These are phyloP conservation scores for Metschnikowia anglica DNA, from an alignment of 805 yeast species.

Conservation along the genomic window DNA sequence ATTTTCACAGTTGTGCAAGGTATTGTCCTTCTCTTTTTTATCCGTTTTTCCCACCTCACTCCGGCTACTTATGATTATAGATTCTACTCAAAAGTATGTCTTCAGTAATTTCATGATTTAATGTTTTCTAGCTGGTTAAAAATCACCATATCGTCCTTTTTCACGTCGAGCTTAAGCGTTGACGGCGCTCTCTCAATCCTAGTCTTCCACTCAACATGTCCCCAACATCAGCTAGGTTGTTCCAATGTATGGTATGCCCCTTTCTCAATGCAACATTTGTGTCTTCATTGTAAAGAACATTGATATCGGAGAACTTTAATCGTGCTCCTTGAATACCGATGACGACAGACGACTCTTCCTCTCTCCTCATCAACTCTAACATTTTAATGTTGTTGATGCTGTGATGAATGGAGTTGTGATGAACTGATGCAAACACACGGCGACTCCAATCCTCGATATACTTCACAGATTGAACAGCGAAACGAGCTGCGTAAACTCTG, in stretches of 20 bases:
- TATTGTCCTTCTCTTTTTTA: too few species aligned
- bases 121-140: neutral
- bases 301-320: conserved; percentile 56
- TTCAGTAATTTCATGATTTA: too few species aligned
- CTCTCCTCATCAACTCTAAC: conserved; percentile 20
- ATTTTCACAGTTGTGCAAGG: too few species aligned
- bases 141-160: neutral
- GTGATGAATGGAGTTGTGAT: conserved; percentile 21
- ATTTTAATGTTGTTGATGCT: conserved; percentile 22
- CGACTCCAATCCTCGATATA: conserved; percentile 60
- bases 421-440: conserved; percentile 18
- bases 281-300: conserved; percentile 55
- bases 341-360: conserved; percentile 48
- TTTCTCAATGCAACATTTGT: conserved; percentile 64
- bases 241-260: conserved; percentile 71
- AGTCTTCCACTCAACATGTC: conserved; percentile 74
- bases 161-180: conserved; percentile 3
- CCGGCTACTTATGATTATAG: too few species aligned
- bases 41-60: too few species aligned
- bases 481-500: conserved; percentile 83
- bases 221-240: conserved; percentile 52
- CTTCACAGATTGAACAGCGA: conserved; percentile 85
- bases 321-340: conserved; percentile 70
- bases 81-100: too few species aligned
- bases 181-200: conserved; percentile 33